Evolutionary conservation across 129 eudicot species (phyloP), one percentile per base, ranked within the genome.

Genomic region (Oenanthe sinensis): DNA sequence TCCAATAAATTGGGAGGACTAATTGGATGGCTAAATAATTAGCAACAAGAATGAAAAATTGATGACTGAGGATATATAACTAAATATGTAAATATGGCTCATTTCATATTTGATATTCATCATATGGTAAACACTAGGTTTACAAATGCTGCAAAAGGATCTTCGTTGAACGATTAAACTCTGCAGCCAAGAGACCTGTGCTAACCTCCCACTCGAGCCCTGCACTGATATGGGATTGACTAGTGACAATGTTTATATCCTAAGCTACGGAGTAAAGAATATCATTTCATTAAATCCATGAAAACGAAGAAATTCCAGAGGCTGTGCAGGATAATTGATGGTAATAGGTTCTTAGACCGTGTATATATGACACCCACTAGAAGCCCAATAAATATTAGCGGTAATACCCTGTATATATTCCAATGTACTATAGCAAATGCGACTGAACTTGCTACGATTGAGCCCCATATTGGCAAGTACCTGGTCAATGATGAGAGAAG

Each of bases 401-500:
- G 90, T 2, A 89, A 49, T 86, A 86, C 81, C 78, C 90, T 84
- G 44, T 89, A 86, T 73, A 86, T 83, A 82, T 86, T 89, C 60
- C 87, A 80, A 83, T 89, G 92, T 33, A 85, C 90, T 43, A 86
- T 69, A 19, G 92, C 92, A 79, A 89, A 89, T 60, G 84, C 92
- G 28, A 86, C 82, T 11, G 92, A 80, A 79, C 92, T 89, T 80
- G 84, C 82, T 75, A 89, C 52, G 20, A 89, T 79, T 17, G 92
- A 86, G 77, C 88, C 82, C 90, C 92, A 89, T 14, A 86, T 85
- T 1, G 92, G 92, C 92, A 89, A 81, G 84, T 86, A 89, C 46
- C 60, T 86, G 11, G 90, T 89, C 84, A 89, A 78, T 8, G 92
- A 89, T 28, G 92, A 90, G 50, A 89, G 87, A 67, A 89, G 90